Percentiles rank a stretch among this genome's conserved stretches.
These are phyloP conservation scores for Vaucheria bursata DNA, from an alignment of 352 stramenopile genomes.

Conservation along the genomic window DNA sequence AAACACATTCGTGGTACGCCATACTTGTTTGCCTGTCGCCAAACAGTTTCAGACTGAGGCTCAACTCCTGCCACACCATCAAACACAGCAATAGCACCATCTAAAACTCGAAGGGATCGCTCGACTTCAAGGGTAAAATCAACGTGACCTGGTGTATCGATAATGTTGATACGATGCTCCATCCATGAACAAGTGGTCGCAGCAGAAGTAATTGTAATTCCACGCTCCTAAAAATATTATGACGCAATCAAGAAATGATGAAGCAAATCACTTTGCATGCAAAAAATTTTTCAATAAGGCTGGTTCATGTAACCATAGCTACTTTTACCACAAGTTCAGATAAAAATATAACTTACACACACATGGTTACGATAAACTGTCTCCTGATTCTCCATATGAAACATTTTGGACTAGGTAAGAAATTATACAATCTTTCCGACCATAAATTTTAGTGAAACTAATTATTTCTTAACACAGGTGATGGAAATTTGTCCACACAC, in stretches of 20 bases:
- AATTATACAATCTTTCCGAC: too few species aligned
- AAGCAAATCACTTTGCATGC: too few species aligned
- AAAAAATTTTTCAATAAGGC: too few species aligned
- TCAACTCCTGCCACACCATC: conserved; percentile 94
- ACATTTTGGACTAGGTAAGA: too few species aligned
- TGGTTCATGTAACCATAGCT: too few species aligned
- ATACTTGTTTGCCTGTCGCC: conserved; percentile 65
- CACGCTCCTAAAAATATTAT: conserved; percentile 68
- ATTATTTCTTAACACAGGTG: too few species aligned
- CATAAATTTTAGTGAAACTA: too few species aligned
- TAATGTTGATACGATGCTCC: conserved; percentile 91
- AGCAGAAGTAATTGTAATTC: conserved; percentile 95
- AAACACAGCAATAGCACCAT: conserved; percentile 93
- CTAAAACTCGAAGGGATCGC: conserved; percentile 89
- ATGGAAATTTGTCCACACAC: too few species aligned
- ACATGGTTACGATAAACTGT: too few species aligned
- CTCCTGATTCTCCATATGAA: too few species aligned
- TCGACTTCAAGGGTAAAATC: conserved; percentile 98
- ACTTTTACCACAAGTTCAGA: too few species aligned
- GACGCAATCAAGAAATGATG: neutral
- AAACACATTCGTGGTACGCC: conserved; percentile 85
- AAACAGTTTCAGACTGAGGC: conserved; percentile 76
- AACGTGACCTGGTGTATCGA: conserved; percentile 85
- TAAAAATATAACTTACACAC: too few species aligned
- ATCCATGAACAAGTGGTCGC: conserved; percentile 91